Percentiles rank a stretch among this genome's conserved stretches.
Conservation (phyloP, 768 basidiomycete species). For the Punctularia strigosozonata region DNA sequence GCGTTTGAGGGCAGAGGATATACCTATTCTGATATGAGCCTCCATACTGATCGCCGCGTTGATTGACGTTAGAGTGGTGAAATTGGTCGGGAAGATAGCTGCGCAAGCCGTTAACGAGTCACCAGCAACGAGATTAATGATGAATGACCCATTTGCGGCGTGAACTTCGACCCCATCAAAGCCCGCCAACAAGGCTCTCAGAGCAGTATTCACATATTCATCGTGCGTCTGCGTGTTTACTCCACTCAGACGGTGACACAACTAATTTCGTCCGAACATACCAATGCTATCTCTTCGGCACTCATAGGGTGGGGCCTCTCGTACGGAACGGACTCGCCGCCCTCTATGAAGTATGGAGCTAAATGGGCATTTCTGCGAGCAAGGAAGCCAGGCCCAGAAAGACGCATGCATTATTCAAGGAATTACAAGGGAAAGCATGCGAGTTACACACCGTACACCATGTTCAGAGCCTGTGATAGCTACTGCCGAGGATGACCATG, state of each 20-base stretch:
- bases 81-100: constrained; percentile 1
- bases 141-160: background rate
- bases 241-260: no score
- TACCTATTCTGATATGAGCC: background rate
- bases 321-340: background rate
- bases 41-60: background rate
- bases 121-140: background rate
- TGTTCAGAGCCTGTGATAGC: no score
- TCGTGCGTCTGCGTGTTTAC: background rate
- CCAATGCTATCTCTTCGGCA: background rate
- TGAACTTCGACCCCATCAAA: constrained; percentile 1
- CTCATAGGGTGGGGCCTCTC: background rate
- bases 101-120: background rate
- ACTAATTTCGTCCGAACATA: no score
- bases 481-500: background rate
- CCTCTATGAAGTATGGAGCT: no score
- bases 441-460: no score
- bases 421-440: no score
- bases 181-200: background rate
- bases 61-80: constrained; percentile 1
- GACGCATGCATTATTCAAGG: no score
- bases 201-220: background rate
- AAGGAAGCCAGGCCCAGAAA: no score
- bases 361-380: no score
- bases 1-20: no score